Evolutionary conservation across 2,329 filamentous ascomycete genomes (phyloP), one percentile per base, ranked within the genome.

Genomic region (Trichoderma sp.): DNA sequence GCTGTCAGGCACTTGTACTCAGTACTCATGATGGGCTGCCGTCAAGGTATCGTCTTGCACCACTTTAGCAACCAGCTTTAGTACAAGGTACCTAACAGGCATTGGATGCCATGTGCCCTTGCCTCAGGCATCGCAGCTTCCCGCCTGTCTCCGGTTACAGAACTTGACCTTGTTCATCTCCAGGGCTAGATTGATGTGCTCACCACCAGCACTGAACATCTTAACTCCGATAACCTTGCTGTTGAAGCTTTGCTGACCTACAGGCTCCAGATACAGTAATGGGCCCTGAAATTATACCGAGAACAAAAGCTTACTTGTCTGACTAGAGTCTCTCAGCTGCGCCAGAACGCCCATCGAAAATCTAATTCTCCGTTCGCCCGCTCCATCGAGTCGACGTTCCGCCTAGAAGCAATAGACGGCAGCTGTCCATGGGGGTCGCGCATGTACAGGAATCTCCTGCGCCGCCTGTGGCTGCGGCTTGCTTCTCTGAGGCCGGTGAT

Each of bases 331-430:
- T 59, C 45, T 64, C 69, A 45, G 59, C 59, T 53, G 7, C 45
- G 3, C n/a, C 45, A 68, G 31, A 35, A 29, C 6, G 29, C 29
- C n/a, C 53, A 62, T 33, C 60, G 60, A 31, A 21, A 31, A 7
- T 11, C 27, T 72, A 72, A 50, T 72, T 72, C 59, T 72, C 69
- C 69, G 69, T 72, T 72, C 59, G 62, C 69, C 69, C 69, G 69
- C 59, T 24, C 29, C 66, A 11, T 59, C 29, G 50, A 68, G 65
- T 53, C 65, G n/a, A 33, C 65, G 12, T 45, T 45, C 63, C 63
- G 63, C 35, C 14, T 12, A 35, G n/a, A 27, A 27, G 24, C 33
- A 21, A 41, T 21, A 29, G 24, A 29, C n/a, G n/a, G 35, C 67
- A 59, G 53, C 53, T 60, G 18, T 35, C 18, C 35, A 24, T 38